phyloP scores from a whole-genome alignment of 2,329 filamentous ascomycete species.

The Sclerotiophoma versabilis region DNA sequence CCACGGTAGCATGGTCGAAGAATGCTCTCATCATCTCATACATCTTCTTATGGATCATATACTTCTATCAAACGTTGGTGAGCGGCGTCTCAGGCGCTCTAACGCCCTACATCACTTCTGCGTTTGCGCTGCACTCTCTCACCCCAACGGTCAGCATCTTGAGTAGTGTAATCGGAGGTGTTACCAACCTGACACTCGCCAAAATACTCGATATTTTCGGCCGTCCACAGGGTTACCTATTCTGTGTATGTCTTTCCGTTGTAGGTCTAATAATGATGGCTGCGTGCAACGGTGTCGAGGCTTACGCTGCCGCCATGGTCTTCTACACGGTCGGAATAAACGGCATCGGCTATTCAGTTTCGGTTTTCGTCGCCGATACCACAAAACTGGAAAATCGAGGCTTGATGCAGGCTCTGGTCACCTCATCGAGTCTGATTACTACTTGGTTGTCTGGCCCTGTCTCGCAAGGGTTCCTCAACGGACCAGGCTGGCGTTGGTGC shows the following conservation, averaged over 20 bases:
- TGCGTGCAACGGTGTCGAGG: slow-evolving; percentile 39
- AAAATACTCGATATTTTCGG: neutral
- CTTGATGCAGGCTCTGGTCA: neutral
- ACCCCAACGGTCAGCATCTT: neutral
- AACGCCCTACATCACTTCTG: neutral
- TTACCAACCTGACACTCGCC: neutral
- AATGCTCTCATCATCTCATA: neutral
- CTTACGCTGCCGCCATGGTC: slow-evolving; percentile 69
- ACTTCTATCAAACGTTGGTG: neutral
- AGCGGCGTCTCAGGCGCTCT: neutral
- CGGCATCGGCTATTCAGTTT: slow-evolving; percentile 56
- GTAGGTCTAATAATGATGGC: neutral
- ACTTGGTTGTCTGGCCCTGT: neutral
- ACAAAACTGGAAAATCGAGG: neutral
- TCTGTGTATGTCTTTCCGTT: neutral
- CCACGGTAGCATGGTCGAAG: neutral
- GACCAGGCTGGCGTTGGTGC: neutral
- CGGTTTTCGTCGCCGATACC: slow-evolving; percentile 71
- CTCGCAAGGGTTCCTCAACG: neutral
- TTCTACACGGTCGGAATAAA: slow-evolving; percentile 69
- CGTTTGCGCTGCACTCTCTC: neutral
- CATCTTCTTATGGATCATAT: neutral
- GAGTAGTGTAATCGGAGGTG: neutral
- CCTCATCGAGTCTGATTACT: neutral
- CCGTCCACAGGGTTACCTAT: neutral